A percentile compares a stretch with the other conserved stretches of the same genome.
Evolutionary conservation across 345 rosid genomes (phyloP).

Genomic region (Citrus cavaleriei): DNA sequence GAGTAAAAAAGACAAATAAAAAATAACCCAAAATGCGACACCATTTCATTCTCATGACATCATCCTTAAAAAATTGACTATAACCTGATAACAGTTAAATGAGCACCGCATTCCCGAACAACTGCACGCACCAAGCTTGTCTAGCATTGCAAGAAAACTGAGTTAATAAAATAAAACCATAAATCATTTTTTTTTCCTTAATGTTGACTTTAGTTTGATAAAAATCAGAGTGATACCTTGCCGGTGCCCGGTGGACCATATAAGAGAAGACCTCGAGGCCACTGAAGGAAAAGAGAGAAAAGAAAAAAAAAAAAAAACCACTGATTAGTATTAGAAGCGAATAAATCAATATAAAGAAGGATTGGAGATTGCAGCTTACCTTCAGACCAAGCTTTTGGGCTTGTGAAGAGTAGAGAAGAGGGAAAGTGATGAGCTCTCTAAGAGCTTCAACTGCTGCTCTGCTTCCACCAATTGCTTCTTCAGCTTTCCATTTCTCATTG

Average conservation of each 20-base stretch:
- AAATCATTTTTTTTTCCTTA: background rate
- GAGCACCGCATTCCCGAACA: conserved; percentile 77
- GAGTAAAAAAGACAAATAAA: background rate
- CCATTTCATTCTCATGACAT: background rate
- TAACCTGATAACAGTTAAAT: conserved; percentile 75
- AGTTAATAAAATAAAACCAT: background rate
- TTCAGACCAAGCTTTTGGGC: conserved; percentile 79
- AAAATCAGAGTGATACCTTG: conserved; percentile 48
- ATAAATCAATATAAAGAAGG: background rate
- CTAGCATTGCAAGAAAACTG: conserved; percentile 29
- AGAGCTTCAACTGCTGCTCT: conserved; percentile 72
- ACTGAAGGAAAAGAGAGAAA: conserved; percentile 30
- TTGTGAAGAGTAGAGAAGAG: conserved; percentile 61
- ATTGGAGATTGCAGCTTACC: conserved; percentile 24
- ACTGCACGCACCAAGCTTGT: conserved; percentile 94
- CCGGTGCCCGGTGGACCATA: conserved; percentile 97
- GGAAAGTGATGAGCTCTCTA: conserved; percentile 75
- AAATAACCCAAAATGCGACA: background rate
- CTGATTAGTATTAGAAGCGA: background rate
- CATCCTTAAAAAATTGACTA: background rate
- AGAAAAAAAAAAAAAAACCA: conserved; percentile 6
- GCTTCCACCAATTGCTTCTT: conserved; percentile 80
- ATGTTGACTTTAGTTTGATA: background rate
- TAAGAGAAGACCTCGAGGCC: conserved; percentile 83
- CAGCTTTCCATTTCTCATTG: conserved; percentile 48